A percentile compares a stretch with the other conserved stretches of the same genome.
These are phyloP conservation scores for Sordaria brevicollis DNA, from an alignment of 495 filamentous ascomycete species.

Conservation along the genomic window DNA sequence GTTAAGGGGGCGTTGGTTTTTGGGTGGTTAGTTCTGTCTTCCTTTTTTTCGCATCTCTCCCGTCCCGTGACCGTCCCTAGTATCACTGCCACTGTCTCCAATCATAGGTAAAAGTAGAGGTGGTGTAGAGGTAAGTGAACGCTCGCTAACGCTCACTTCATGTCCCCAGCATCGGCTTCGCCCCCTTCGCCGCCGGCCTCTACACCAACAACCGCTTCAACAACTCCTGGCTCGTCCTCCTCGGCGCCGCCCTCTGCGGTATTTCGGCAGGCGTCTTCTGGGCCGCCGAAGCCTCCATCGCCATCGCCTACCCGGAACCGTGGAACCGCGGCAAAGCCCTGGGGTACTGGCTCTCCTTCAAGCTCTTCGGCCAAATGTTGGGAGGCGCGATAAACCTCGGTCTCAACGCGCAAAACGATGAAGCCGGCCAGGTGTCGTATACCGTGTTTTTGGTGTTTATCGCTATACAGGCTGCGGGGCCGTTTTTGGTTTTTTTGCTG, in stretches of 20 bases:
- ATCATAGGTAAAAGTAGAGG: no score
- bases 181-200: constrained; percentile 53
- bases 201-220: constrained; percentile 59
- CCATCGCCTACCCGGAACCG: constrained; percentile 53
- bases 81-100: no score
- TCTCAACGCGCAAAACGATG: constrained; percentile 42
- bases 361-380: constrained; percentile 50
- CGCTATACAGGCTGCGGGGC: constrained; percentile 46
- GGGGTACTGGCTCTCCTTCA: constrained; percentile 53
- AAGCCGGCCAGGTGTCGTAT: constrained; percentile 51
- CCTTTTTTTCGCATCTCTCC: not conserved
- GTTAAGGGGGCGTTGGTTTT: constrained; percentile 55
- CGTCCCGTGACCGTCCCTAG: no score
- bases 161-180: constrained; percentile 52
- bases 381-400: constrained; percentile 55
- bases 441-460: constrained; percentile 52
- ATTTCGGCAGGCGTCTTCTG: constrained; percentile 58
- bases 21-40: constrained; percentile 35
- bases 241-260: constrained; percentile 56
- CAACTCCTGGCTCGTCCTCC: constrained; percentile 49
- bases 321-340: constrained; percentile 50
- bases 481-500: constrained; percentile 44
- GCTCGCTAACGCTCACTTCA: no score
- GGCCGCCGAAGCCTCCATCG: constrained; percentile 57
- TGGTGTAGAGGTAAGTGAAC: no score